Evolutionary conservation across 306 rosid species (phyloP).

Genomic region (Sophora flavescens): DNA sequence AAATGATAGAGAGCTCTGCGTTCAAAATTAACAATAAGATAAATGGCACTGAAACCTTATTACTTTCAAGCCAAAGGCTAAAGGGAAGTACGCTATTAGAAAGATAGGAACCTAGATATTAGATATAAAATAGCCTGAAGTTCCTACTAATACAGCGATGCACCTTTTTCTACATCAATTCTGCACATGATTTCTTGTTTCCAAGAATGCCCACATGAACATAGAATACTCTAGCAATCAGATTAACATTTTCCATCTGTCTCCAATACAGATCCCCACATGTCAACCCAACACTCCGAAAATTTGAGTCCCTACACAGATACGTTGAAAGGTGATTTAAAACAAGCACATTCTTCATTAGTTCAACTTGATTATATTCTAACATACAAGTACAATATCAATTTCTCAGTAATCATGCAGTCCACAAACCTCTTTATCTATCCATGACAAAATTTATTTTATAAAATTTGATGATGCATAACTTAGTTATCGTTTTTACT

Average conservation of each 20-base stretch:
- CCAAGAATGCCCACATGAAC: background rate
- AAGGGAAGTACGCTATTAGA: no score
- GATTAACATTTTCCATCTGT: background rate
- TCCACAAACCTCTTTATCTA: no score
- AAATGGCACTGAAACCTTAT: background rate
- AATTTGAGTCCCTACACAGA: constrained; percentile 16
- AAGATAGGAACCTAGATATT: no score
- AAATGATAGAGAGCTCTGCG: background rate
- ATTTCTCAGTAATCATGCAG: no score
- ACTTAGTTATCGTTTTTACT: no score
- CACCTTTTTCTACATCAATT: no score
- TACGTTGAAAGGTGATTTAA: constrained; percentile 1
- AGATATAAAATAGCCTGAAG: no score
- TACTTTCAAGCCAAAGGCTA: background rate
- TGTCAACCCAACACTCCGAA: background rate
- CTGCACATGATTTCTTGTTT: background rate
- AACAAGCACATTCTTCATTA: background rate
- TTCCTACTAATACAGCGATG: no score
- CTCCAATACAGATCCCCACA: background rate
- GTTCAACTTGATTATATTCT: background rate
- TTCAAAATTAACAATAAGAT: background rate
- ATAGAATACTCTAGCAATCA: background rate
- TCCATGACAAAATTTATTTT: no score
- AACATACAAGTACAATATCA: no score
- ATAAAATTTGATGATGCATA: no score